Base-by-base conservation (phyloP, 2,329 filamentous ascomycete genomes). In the Aspergillus quadricinctus region DNA sequence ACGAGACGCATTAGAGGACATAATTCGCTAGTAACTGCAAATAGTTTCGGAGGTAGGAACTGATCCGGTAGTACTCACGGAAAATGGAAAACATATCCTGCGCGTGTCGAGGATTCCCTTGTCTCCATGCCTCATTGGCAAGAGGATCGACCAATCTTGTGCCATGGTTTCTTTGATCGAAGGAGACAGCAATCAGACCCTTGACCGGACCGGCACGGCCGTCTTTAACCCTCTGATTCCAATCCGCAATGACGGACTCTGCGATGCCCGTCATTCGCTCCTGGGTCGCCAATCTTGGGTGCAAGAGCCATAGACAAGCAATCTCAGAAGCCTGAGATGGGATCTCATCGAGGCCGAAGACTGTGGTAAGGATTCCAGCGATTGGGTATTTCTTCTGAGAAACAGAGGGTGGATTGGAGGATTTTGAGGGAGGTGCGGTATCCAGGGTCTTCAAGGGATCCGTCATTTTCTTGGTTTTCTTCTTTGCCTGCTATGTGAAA, bases 151-250 rank as follows among this genome's bases (percentile, higher is more conserved):
- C 83, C 57, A 86, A 74, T 54, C 94, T 80, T 2, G 83, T 81
- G 27, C 94, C 94, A 74, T 97, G 94, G 72, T 97, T 97, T 48
- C 93, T 84, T 78, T 96, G 92, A 75, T 97, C 94, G 72, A 96
- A 96, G 2, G 88, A 84, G 11, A 92, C 83, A 2, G 90, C 92
- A 50, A 97, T 86, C 43, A 97, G 75, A 0, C 88, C 89, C 57
- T 78, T 76, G 73, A 68, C 53, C 58, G 69, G 45, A 52, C 61
- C 68, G 50, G 59, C 64, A 35, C 65, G 61, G 31, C 68, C 65
- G 14, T 72, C 63, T 55, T 66, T 64, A 50, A 68, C 71, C 61
- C 69, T 74, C 52, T 73, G 67, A 66, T 89, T 86, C 85, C 88
- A 95, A 8, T 85, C 82, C n/a, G 78, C 74, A 50, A 97, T 80